Evolutionary conservation across 495 filamentous ascomycete species (phyloP), one percentile per base, ranked within the genome.

Genomic region (Penicillium mononematosum): DNA sequence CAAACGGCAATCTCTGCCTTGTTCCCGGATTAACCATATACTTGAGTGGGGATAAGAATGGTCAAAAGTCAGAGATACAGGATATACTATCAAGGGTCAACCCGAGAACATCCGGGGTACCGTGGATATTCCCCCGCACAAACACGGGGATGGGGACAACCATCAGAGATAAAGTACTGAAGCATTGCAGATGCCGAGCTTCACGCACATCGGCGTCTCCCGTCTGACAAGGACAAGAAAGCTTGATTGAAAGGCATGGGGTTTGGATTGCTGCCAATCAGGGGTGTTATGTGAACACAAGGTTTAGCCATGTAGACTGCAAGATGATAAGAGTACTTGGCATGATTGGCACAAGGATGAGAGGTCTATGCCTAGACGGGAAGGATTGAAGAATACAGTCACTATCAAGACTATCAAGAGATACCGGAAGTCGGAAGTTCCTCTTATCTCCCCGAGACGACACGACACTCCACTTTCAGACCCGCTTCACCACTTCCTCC

Each of bases 1-100:
- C n/a, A 32, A 38, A 57, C 55, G 58, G 59, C 58, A 54, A 63
- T 65, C 59, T 54, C 58, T 55, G 59, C 45, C 49, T n/a, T 39
- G 1, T 17, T 3, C n/a, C 6, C 6, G 2, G 16, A 7, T 38
- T 38, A 5, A 2, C 0, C n/a, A 39, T 39, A 39, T 7, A 1
- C 5, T 39, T 17, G 7, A 9, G 36, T 39, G 7, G 36, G 16
- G 36, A 39, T 39, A 39, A n/a, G 36, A n/a, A 17, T 39, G 5
- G 6, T 8, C 36, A 17, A 39, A 38, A 17, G 36, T 16, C 6
- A 39, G 8, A 32, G n/a, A 22, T 45, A 34, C 8, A 10, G 31
- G 31, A 39, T 39, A 39, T 31, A 24, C 22, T 4, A 17, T 5
- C 17, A 5, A 1, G 29, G n/a, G 27, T 32, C 45, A 48, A 19